phyloP scores from a whole-genome alignment of 148 eudicot species.

The Selenicereus undatus region DNA sequence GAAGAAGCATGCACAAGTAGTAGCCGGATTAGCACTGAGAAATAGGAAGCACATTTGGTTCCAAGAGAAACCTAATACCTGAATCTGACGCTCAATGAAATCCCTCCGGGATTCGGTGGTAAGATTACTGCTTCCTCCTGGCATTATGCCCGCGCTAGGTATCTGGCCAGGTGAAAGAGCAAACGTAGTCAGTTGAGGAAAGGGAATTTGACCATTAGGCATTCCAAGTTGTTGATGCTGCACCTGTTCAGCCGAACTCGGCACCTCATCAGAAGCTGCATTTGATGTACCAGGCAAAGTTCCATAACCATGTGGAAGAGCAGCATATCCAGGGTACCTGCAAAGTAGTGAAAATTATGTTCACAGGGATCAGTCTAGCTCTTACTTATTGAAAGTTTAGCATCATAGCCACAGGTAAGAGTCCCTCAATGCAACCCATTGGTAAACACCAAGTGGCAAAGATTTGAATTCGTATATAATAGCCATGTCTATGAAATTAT shows the following conservation, averaged over 20 bases:
- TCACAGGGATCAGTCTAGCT: neutral
- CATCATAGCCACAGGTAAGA: too few species aligned
- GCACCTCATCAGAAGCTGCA: slow-evolving; percentile 24
- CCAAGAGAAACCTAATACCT: slow-evolving; percentile 42
- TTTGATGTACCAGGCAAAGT: neutral
- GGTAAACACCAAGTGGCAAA: neutral
- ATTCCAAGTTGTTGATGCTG: slow-evolving; percentile 31
- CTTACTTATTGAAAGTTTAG: too few species aligned
- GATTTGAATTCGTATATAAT: too few species aligned
- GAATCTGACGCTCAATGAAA: slow-evolving; percentile 59
- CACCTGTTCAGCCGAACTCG: slow-evolving; percentile 31
- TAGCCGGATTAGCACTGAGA: neutral
- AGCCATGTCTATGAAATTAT: neutral
- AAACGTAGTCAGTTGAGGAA: slow-evolving; percentile 37
- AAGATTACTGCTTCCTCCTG: slow-evolving; percentile 31
- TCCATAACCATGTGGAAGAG: slow-evolving; percentile 35
- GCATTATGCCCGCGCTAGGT: slow-evolving; percentile 33
- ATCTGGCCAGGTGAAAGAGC: slow-evolving; percentile 32
- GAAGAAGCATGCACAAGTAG: neutral
- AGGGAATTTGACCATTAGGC: slow-evolving; percentile 36
- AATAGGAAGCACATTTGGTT: neutral
- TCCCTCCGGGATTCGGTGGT: slow-evolving; percentile 44
- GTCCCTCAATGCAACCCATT: too few species aligned
- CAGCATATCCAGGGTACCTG: slow-evolving; percentile 80
- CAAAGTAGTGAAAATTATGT: slow-evolving; percentile 7